Percentiles rank a stretch among this genome's conserved stretches.
Evolutionary conservation across 148 eudicot genomes (phyloP).

Genomic region (Heliosperma pusillum): DNA sequence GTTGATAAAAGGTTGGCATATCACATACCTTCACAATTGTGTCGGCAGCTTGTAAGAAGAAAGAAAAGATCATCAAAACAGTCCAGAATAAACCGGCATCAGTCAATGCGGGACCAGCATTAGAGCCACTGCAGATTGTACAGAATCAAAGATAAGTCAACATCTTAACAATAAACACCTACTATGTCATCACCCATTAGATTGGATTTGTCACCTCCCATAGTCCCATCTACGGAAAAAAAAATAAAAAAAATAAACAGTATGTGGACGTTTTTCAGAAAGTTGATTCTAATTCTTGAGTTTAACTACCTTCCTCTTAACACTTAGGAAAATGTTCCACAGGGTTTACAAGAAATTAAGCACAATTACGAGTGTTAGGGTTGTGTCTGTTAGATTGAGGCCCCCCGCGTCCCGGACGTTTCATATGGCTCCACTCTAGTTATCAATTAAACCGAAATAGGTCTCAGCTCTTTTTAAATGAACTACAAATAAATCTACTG

Average conservation of each 20-base stretch:
- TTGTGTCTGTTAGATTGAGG: background rate
- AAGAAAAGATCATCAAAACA: constrained; percentile 78
- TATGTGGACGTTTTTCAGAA: background rate
- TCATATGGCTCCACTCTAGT: too few species aligned
- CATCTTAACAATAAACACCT: background rate
- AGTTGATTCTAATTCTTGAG: background rate
- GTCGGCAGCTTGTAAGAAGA: constrained; percentile 92
- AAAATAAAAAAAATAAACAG: too few species aligned
- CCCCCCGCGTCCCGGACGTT: background rate
- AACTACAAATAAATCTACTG: background rate
- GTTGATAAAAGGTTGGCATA: background rate
- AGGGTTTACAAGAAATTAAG: background rate
- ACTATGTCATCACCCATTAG: background rate
- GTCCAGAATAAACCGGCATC: constrained; percentile 85
- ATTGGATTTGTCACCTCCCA: background rate
- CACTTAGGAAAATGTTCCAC: background rate
- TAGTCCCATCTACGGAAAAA: background rate
- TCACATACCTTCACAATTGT: constrained; percentile 70
- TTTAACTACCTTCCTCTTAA: background rate
- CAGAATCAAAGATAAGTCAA: constrained; percentile 4
- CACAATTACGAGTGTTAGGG: background rate
- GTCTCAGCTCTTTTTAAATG: background rate
- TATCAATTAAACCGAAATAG: background rate
- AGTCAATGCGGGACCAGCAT: constrained; percentile 67
- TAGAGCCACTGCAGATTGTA: constrained; percentile 71